Evolutionary conservation across 1,139 yeast species (phyloP).

Genomic region (Yarrowia galli): DNA sequence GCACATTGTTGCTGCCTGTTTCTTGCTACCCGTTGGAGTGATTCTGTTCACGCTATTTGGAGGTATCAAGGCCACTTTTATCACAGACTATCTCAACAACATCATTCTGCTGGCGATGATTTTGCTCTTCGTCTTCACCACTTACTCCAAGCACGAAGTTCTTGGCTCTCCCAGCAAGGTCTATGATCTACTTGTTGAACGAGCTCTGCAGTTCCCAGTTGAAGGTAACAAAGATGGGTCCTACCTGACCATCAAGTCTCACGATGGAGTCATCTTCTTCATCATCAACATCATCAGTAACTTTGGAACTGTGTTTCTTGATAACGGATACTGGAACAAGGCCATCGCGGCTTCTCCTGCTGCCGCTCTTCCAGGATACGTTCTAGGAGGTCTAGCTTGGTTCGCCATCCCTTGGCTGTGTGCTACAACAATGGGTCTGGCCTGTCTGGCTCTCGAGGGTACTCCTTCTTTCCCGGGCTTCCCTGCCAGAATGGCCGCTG

Average conservation of each 20-base stretch:
- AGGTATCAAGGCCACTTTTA: constrained; percentile 86
- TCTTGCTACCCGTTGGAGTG: constrained; percentile 75
- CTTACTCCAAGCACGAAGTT: constrained; percentile 59
- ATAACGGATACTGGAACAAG: constrained; percentile 56
- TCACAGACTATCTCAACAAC: constrained; percentile 85
- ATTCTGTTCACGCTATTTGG: constrained; percentile 80
- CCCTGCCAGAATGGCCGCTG: constrained; percentile 65
- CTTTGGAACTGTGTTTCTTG: constrained; percentile 82
- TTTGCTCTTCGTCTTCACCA: constrained; percentile 50
- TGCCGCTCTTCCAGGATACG: constrained; percentile 83
- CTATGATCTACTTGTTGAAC: constrained; percentile 68
- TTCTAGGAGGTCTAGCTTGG: constrained; percentile 87
- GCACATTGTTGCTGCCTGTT: constrained; percentile 78
- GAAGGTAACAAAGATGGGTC: constrained; percentile 76
- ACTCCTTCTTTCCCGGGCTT: constrained; percentile 77
- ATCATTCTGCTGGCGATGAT: constrained; percentile 56
- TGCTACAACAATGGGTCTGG: constrained; percentile 82
- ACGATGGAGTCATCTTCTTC: constrained; percentile 75
- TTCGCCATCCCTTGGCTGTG: constrained; percentile 82
- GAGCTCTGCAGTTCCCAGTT: constrained; percentile 65
- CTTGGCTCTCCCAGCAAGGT: constrained; percentile 81
- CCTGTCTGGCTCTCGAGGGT: constrained; percentile 72
- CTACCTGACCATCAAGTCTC: constrained; percentile 73
- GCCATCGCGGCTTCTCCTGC: constrained; percentile 75
- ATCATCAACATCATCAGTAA: constrained; percentile 69